Percentiles rank a stretch among this genome's conserved stretches.
Evolutionary conservation across 257 asterid genomes (phyloP).

Genomic region (Solanum tarijense): DNA sequence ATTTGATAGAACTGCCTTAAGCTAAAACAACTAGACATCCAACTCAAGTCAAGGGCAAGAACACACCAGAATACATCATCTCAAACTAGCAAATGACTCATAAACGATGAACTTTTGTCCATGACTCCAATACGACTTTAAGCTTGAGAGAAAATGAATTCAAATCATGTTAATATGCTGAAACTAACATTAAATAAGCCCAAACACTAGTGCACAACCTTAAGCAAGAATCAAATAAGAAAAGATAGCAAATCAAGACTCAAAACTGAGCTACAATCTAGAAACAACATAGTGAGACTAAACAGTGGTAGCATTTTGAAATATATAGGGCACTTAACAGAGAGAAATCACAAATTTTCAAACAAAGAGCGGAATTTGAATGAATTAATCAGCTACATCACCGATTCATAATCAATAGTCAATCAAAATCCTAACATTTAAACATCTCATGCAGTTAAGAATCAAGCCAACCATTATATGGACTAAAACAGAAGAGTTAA

Average conservation of each 20-base stretch:
- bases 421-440: too few species aligned
- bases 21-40: background rate
- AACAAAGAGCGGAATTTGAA: too few species aligned
- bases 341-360: background rate
- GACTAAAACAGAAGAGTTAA: too few species aligned
- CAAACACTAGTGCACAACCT: background rate
- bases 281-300: background rate
- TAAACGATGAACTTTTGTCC: background rate
- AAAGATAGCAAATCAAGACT: background rate
- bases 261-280: background rate
- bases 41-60: background rate
- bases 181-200: background rate
- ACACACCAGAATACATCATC: background rate
- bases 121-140: background rate
- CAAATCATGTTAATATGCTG: background rate
- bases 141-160: background rate
- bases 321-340: background rate
- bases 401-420: too few species aligned
- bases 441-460: too few species aligned
- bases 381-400: too few species aligned
- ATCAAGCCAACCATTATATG: too few species aligned
- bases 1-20: background rate
- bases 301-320: background rate
- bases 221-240: background rate
- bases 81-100: background rate